Evolutionary conservation across 495 filamentous ascomycete species (phyloP).

Genomic region (Symbiotaphrina buchneri): DNA sequence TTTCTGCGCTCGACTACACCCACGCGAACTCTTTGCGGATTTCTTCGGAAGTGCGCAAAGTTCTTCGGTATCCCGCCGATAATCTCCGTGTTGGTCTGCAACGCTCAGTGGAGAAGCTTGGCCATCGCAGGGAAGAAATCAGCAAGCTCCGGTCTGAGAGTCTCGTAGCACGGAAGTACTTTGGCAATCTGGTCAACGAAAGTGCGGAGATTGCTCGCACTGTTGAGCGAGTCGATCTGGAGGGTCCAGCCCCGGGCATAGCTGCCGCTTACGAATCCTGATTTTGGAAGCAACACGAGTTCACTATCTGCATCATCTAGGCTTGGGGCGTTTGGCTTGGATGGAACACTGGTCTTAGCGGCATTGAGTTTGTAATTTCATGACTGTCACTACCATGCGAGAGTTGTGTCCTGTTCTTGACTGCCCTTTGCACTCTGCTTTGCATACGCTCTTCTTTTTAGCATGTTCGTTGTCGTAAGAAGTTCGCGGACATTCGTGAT

Average conservation of each 20-base stretch:
- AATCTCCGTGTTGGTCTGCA: constrained; percentile 60
- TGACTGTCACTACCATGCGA: too few species aligned
- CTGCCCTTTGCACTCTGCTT: too few species aligned
- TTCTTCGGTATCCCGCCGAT: constrained; percentile 65
- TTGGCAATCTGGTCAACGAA: constrained; percentile 61
- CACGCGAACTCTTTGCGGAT: constrained; percentile 75
- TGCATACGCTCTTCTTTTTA: too few species aligned
- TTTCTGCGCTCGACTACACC: constrained; percentile 70
- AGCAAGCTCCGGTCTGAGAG: constrained; percentile 51
- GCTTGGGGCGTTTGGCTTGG: too few species aligned
- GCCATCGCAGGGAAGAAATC: constrained; percentile 53
- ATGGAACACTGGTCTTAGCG: too few species aligned
- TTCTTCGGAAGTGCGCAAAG: constrained; percentile 58
- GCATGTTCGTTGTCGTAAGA: too few species aligned
- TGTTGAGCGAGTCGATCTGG: constrained; percentile 67
- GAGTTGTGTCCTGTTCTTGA: too few species aligned
- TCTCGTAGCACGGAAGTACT: constrained; percentile 64
- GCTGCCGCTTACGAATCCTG: constrained; percentile 10
- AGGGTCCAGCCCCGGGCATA: constrained; percentile 33
- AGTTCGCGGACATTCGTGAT: too few species aligned
- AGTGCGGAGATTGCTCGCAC: constrained; percentile 43
- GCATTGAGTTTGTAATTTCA: too few species aligned
- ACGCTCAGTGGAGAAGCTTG: constrained; percentile 63
- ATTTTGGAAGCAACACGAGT: too few species aligned
- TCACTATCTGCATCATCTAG: too few species aligned